Base-by-base conservation (phyloP, 2,329 filamentous ascomycete species). In the Clonostachys byssicola region DNA sequence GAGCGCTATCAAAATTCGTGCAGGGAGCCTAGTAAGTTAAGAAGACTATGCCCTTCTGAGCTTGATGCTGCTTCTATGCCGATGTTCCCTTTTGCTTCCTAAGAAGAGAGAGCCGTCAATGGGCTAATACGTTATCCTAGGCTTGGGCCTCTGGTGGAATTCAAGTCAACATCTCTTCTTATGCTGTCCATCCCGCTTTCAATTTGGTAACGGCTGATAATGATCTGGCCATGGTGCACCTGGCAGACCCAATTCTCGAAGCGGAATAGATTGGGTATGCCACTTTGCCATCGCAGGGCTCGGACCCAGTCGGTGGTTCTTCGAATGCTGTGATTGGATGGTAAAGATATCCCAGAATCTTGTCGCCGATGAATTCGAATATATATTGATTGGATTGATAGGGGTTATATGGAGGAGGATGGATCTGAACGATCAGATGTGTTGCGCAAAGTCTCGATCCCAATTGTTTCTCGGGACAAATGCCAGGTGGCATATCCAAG, bases 381-480 rank as follows among this genome's bases (percentile, higher is more conserved):
- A 23, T 23, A 23, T 23, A 23, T 7, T 23, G 20, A 23, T 7
- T 16, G 18, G 40, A n/a, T 23, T 23, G 8, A 23, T 18, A 44
- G 47, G 47, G 44, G 44, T 16, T 12, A 12, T 18, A 3, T 17
- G 13, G 18, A 13, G 13, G 41, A 59, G 44, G 50, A 52, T 23
- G 40, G 49, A n/a, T 4, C 30, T 18, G 30, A 52, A 8, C 38
- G 53, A 8, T 53, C 60, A 40, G 20, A 43, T n/a, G 47, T 43
- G 17, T 52, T 64, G 16, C 48, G 51, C 39, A 63, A 64, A 60
- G 61, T 64, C 38, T 50, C 54, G 9, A 55, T 64, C 6, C 61
- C 61, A 10, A 50, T 63, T 30, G 47, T 64, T 48, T 49, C 51
- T 36, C 61, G 61, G 40, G 23, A 54, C 16, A 51, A 52, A 12